Conservation (phyloP, 129 eudicot species). For the Arctium lappa region DNA sequence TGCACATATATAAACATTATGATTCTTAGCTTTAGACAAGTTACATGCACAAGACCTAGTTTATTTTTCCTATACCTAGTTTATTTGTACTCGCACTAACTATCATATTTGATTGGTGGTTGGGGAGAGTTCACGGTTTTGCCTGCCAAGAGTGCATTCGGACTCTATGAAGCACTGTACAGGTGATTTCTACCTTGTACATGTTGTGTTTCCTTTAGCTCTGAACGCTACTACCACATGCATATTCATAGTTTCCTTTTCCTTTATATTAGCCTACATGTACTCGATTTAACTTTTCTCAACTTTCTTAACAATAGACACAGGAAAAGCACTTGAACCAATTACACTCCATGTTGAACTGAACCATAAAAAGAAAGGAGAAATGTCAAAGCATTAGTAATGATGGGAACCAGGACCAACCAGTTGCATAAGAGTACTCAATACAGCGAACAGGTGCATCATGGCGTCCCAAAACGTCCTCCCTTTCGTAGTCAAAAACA, state of each 20-base stretch:
- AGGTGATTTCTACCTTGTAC: background rate
- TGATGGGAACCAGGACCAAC: slow-evolving; percentile 24
- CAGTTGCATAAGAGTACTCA: slow-evolving; percentile 89
- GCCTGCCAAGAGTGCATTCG: background rate
- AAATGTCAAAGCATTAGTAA: background rate
- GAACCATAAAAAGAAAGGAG: background rate
- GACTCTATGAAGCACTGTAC: background rate
- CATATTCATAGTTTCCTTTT: background rate
- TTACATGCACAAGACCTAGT: background rate
- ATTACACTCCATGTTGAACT: background rate
- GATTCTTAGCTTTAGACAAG: background rate
- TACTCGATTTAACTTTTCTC: background rate
- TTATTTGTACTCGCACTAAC: background rate
- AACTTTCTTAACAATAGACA: background rate
- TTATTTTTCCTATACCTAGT: background rate
- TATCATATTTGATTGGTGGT: background rate
- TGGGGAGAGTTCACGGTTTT: background rate
- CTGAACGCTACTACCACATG: too few relatives aligned
- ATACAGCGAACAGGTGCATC: slow-evolving; percentile 87
- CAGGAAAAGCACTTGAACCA: background rate
- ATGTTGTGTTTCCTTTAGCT: background rate
- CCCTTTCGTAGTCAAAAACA: slow-evolving; percentile 67
- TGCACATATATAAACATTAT: too few relatives aligned
- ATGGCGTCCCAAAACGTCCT: slow-evolving; percentile 79
- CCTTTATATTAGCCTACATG: background rate